Conservation (phyloP, 352 stramenopile genomes). For the Albugo laibachii region DNA sequence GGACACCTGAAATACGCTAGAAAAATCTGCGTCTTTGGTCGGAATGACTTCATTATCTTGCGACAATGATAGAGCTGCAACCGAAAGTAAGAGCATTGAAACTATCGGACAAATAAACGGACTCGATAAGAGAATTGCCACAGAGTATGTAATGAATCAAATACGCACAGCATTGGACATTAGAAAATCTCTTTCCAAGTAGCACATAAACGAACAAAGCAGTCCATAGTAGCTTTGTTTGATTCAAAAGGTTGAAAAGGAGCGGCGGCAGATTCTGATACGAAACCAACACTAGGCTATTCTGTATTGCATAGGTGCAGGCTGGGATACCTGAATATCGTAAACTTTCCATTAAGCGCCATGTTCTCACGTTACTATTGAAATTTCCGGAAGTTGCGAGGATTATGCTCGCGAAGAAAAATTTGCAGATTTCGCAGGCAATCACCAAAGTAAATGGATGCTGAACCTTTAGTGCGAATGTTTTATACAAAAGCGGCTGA, state of each 20-base stretch:
- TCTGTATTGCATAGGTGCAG: slow-evolving; percentile 75
- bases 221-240: slow-evolving; percentile 72
- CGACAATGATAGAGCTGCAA: slow-evolving; percentile 44
- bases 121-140: not conserved
- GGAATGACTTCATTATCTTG: slow-evolving; percentile 21
- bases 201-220: slow-evolving; percentile 66
- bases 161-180: slow-evolving; percentile 28
- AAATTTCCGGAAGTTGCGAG: slow-evolving; percentile 19
- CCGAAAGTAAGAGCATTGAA: slow-evolving; percentile 49
- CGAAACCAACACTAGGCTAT: slow-evolving; percentile 64
- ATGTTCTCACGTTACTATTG: slow-evolving; percentile 20
- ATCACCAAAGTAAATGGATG: slow-evolving; percentile 54
- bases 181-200: slow-evolving; percentile 43
- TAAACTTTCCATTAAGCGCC: slow-evolving; percentile 33
- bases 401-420: slow-evolving; percentile 28
- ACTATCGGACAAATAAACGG: slow-evolving; percentile 8
- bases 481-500: slow-evolving; percentile 68
- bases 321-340: slow-evolving; percentile 48
- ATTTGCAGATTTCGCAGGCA: slow-evolving; percentile 48
- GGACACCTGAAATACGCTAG: not conserved
- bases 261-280: slow-evolving; percentile 70
- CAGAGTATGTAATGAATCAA: not conserved
- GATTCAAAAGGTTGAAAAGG: slow-evolving; percentile 76
- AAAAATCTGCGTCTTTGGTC: slow-evolving; percentile 1
- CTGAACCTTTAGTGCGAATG: slow-evolving; percentile 31